Percentiles rank a stretch among this genome's conserved stretches.
These are phyloP conservation scores for Nakaseomyces nivariensis DNA, from an alignment of 1,139 yeast genomes.

Conservation along the genomic window DNA sequence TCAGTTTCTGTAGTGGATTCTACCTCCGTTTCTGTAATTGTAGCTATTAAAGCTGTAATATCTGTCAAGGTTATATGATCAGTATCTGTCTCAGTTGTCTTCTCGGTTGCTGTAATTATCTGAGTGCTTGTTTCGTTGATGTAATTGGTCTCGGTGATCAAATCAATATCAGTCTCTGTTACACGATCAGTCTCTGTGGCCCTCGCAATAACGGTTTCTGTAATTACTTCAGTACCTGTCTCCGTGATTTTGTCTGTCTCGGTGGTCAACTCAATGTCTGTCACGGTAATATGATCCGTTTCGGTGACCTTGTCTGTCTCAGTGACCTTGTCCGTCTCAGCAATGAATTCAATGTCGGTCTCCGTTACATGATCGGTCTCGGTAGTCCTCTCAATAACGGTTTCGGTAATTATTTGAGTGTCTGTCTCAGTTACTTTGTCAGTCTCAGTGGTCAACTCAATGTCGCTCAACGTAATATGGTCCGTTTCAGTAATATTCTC, in stretches of 20 bases:
- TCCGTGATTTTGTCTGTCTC: too few relatives aligned
- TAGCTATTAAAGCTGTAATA: background rate
- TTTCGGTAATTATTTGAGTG: background rate
- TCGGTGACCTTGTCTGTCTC: background rate
- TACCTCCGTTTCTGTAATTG: conserved; percentile 1
- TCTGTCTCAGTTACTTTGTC: too few relatives aligned
- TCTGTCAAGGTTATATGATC: background rate
- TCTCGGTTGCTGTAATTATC: too few relatives aligned
- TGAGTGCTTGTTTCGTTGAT: background rate
- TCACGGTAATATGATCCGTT: background rate
- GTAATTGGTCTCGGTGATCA: too few relatives aligned
- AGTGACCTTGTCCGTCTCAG: background rate
- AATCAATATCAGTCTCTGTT: too few relatives aligned
- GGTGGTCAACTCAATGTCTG: background rate
- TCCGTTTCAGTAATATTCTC: too few relatives aligned
- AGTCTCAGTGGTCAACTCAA: background rate
- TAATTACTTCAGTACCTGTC: too few relatives aligned
- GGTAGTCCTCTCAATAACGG: background rate
- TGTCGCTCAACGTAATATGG: too few relatives aligned
- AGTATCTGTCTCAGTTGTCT: background rate
- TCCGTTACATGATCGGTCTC: too few relatives aligned
- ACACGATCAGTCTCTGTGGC: too few relatives aligned
- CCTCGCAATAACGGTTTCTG: background rate
- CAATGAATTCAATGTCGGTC: background rate
- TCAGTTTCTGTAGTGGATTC: background rate